Conservation (phyloP, 225 moss, liverwort and hornwort species). For the Climacium dendroides region DNA sequence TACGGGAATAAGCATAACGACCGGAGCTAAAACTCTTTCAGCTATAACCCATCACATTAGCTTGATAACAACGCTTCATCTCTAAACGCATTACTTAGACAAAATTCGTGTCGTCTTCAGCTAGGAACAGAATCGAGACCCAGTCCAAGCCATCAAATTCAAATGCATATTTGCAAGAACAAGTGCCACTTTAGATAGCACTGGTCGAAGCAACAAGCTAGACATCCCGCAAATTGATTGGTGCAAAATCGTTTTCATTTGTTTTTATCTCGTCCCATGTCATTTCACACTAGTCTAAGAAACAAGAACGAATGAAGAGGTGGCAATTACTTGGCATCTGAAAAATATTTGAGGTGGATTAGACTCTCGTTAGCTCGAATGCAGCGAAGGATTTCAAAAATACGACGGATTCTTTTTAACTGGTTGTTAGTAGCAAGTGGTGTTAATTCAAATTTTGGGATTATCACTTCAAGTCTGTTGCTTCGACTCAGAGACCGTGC, state of each 20-base stretch:
- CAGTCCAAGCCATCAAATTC: background rate
- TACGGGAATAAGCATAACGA: background rate
- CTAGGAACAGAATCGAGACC: background rate
- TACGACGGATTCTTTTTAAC: background rate
- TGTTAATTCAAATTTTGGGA: background rate
- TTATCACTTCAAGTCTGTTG: background rate
- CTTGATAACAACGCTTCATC: background rate
- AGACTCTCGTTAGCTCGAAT: background rate
- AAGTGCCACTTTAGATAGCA: background rate
- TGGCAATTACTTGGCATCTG: background rate
- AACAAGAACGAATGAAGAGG: background rate
- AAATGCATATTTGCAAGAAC: background rate
- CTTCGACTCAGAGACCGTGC: background rate
- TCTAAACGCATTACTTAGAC: background rate
- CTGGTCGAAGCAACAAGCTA: background rate
- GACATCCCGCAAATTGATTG: background rate
- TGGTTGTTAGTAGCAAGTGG: background rate
- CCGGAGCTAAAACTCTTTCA: background rate
- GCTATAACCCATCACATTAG: background rate
- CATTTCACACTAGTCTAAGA: background rate
- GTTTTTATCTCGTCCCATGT: background rate
- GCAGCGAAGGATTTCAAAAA: background rate
- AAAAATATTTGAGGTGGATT: background rate
- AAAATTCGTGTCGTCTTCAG: background rate
- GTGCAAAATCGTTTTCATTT: background rate